Evolutionary conservation across 1,284 basidiomycete genomes (phyloP), one percentile per base, ranked within the genome.

Genomic region (Athelia psychrophila): DNA sequence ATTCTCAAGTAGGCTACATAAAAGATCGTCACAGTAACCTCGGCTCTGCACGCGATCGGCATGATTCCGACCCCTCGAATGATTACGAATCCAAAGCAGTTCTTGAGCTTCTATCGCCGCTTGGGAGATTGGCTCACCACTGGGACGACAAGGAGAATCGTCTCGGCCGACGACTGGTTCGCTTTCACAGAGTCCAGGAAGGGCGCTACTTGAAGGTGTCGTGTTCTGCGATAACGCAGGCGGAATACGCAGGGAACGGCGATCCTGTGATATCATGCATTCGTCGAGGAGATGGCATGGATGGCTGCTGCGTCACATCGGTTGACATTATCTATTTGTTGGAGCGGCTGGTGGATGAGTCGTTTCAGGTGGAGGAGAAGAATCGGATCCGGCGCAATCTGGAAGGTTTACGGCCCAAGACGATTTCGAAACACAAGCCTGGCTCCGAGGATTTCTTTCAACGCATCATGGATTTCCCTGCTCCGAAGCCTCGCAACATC

Each of bases 241-340:
- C 84, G 27, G 80, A 84, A 13, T 90, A 86, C 60, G 57, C 68
- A 40, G 61, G 73, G 5, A 69, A 70, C 3, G 33, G 63, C 23
- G 83, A 84, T 62, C 79, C 78, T 55, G 85, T 90, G 58, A 81
- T 91, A 53, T 96, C 93, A 1, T 98, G 95, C 76, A 96, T 98
- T 66, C 93, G 88, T 65, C 85, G 91, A 53, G 27, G 27, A 30
- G 81, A 88, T 50, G 87, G 91, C 52, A 83, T 80, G 42, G 83
- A 88, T 58, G 76, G 84, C 22, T 95, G 85, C 73, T 95, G 85
- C 68, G 86, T 95, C 58, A 98, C 95, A 13, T 96, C 93, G 0
- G 95, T 98, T 56, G 95, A 98, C 67, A 86, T 94, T 64, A 96
- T 98, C 64, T 93, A 90, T 66, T 79, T 98, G 16, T 82, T 98